These are phyloP conservation scores for Saussurea involucrata DNA, from an alignment of 129 eudicot species.

Conservation along the genomic window DNA sequence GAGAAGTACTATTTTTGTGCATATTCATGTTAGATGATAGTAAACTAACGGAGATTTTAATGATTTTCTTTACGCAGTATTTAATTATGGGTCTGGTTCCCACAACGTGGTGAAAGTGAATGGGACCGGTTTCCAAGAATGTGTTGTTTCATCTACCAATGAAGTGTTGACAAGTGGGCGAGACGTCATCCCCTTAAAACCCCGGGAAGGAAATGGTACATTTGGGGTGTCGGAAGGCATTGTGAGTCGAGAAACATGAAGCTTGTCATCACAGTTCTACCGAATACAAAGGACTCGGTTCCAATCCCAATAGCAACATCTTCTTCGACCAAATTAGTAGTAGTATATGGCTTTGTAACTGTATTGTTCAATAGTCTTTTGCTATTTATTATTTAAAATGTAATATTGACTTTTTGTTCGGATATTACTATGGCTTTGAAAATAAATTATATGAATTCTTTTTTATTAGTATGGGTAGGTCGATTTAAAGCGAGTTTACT, in stretches of 20 bases:
- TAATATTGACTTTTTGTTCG: neutral
- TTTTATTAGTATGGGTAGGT: neutral
- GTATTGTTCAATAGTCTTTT: neutral
- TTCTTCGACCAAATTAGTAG: neutral
- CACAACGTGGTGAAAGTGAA: slow-evolving; percentile 43
- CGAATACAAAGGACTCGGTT: neutral
- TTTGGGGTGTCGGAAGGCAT: slow-evolving; percentile 39
- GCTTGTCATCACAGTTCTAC: slow-evolving; percentile 24
- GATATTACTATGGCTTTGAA: neutral
- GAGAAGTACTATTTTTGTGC: neutral
- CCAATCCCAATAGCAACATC: slow-evolving; percentile 12
- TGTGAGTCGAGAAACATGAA: slow-evolving; percentile 34
- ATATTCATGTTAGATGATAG: neutral
- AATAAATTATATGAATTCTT: neutral
- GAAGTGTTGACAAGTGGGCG: slow-evolving; percentile 31
- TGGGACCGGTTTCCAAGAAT: slow-evolving; percentile 34
- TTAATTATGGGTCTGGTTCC: slow-evolving; percentile 25
- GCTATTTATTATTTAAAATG: neutral
- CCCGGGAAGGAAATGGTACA: slow-evolving; percentile 47
- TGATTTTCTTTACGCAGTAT: slow-evolving; percentile 21
- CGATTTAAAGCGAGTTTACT: neutral
- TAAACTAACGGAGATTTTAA: neutral
- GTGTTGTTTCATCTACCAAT: neutral
- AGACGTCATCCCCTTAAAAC: slow-evolving; percentile 32
- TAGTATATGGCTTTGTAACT: slow-evolving; percentile 1